phyloP scores from a whole-genome alignment of 768 basidiomycete species.

The Pulveroboletus sp. region DNA sequence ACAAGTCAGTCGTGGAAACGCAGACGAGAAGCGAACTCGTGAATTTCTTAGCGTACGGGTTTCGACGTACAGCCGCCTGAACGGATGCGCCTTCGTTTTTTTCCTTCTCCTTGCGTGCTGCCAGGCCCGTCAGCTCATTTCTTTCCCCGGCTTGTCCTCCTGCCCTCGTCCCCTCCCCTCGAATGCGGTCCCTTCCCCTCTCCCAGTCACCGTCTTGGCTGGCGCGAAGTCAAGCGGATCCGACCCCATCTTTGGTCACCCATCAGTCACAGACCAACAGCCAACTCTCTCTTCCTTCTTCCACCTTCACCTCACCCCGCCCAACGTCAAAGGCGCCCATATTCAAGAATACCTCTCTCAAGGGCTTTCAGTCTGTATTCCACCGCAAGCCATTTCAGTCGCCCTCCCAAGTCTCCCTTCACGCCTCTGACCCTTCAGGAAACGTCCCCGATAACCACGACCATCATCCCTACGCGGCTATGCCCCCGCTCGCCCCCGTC shows the following conservation, averaged over 20 bases:
- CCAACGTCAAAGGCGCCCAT: slow-evolving; percentile 25
- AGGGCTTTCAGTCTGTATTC: slow-evolving; percentile 51
- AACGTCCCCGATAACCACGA: slow-evolving; percentile 33
- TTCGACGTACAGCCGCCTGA: slow-evolving; percentile 1
- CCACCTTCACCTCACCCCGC: slow-evolving; percentile 38
- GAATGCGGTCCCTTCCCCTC: slow-evolving; percentile 34
- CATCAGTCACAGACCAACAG: slow-evolving; percentile 14
- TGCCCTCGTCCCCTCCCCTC: background rate
- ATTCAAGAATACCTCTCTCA: slow-evolving; percentile 35
- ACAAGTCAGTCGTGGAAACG: background rate
- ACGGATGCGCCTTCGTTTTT: background rate
- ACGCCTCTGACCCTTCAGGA: slow-evolving; percentile 40
- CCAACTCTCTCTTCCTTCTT: slow-evolving; percentile 35
- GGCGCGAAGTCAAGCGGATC: slow-evolving; percentile 34
- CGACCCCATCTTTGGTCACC: slow-evolving; percentile 32
- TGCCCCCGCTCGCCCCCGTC: slow-evolving; percentile 64
- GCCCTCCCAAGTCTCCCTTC: slow-evolving; percentile 47
- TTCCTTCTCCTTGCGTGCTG: background rate
- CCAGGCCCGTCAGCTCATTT: background rate
- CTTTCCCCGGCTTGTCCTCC: background rate
- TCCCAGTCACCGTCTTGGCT: slow-evolving; percentile 33
- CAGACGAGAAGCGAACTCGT: background rate
- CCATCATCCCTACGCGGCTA: slow-evolving; percentile 53
- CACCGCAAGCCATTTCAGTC: slow-evolving; percentile 39
- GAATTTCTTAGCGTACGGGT: slow-evolving; percentile 1